Conservation (phyloP, 257 asterid species). For the Salvia rosmarinus region DNA sequence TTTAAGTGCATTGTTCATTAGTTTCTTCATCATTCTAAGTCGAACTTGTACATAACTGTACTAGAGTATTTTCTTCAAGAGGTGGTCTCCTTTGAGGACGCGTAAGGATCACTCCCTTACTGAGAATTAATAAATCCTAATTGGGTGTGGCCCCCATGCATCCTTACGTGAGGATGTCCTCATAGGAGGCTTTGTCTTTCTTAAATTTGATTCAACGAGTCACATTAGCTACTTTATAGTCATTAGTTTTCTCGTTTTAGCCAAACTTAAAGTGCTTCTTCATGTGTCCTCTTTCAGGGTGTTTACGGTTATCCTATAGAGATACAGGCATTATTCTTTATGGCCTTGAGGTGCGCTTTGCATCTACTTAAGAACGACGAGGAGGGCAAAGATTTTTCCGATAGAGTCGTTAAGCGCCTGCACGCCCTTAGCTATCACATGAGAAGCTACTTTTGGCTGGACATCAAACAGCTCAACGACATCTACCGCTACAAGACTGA, state of each 20-base stretch:
- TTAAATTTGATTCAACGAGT: background rate
- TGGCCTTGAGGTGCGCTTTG: constrained; percentile 84
- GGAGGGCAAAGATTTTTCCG: constrained; percentile 65
- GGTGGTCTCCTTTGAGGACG: no score
- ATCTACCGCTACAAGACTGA: constrained; percentile 87
- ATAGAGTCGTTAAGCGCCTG: constrained; percentile 67
- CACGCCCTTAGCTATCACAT: constrained; percentile 87
- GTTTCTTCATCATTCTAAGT: background rate
- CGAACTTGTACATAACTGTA: background rate
- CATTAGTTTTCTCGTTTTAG: background rate
- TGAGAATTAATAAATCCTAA: no score
- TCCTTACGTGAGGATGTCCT: no score
- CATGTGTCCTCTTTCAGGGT: constrained; percentile 51
- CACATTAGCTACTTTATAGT: background rate
- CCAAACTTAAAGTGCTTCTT: no score
- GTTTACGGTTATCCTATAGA: constrained; percentile 91
- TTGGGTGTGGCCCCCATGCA: no score
- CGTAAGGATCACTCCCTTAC: no score
- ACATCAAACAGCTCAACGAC: constrained; percentile 77
- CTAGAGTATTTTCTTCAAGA: no score
- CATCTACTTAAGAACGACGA: constrained; percentile 70
- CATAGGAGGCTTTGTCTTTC: no score
- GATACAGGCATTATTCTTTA: constrained; percentile 86
- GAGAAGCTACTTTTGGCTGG: constrained; percentile 91
- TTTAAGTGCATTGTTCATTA: background rate